These are phyloP conservation scores for Calonectria pseudoturangicola DNA, from an alignment of 2,329 filamentous ascomycete species.

Conservation along the genomic window DNA sequence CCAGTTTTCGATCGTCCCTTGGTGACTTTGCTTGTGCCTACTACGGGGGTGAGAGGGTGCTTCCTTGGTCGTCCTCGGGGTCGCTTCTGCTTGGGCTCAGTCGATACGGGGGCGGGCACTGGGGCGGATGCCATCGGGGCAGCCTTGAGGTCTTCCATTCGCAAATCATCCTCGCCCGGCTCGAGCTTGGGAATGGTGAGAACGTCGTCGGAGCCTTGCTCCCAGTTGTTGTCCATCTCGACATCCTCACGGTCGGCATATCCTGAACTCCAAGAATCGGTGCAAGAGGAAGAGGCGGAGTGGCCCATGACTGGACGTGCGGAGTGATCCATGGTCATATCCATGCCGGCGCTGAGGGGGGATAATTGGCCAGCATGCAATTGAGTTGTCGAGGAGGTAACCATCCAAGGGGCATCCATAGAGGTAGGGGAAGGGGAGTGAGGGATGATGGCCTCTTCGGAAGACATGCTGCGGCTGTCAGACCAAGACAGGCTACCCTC, in stretches of 20 bases:
- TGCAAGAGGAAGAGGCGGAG: conserved; percentile 68
- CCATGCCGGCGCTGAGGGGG: conserved; percentile 71
- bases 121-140: conserved; percentile 55
- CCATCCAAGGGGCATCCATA: conserved; percentile 57
- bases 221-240: conserved; percentile 68
- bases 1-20: conserved; percentile 85
- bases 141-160: conserved; percentile 71
- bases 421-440: conserved; percentile 60
- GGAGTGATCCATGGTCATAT: conserved; percentile 63
- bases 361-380: conserved; percentile 70
- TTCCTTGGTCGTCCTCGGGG: conserved; percentile 89
- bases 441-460: conserved; percentile 59
- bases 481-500: conserved; percentile 67
- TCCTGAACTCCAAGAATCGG: conserved; percentile 66
- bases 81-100: conserved; percentile 72
- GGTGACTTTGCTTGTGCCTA: conserved; percentile 79
- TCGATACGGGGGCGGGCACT: conserved; percentile 47
- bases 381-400: conserved; percentile 52
- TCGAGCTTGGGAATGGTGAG: conserved; percentile 73
- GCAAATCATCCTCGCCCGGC: conserved; percentile 73
- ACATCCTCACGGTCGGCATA: conserved; percentile 62
- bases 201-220: conserved; percentile 67
- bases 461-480: conserved; percentile 66
- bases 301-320: conserved; percentile 65
- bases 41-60: conserved; percentile 78